Evolutionary conservation across 2,329 filamentous ascomycete species (phyloP), one percentile per base, ranked within the genome.

Genomic region (Sporothrix schenckii): DNA sequence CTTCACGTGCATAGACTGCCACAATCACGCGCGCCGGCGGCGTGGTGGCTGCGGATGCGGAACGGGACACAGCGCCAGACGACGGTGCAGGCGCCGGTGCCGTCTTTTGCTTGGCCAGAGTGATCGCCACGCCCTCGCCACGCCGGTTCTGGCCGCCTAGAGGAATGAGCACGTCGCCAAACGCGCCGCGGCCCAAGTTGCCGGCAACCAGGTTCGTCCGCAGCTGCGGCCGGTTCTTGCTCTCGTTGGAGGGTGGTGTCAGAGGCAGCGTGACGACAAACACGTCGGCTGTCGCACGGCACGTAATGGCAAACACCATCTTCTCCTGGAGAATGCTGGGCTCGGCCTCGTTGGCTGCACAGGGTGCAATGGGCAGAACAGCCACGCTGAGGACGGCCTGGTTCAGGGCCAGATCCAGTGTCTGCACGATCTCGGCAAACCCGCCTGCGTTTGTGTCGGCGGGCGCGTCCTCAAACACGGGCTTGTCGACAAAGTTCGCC

Each of bases 261-360:
- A 90, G 80, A 0, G 88, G 88, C 3, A 90, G 75, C 0, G 86
- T 87, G 39, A 90, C 80, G 14, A 90, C 78, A 72, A 85, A 88
- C 54, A 86, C 80, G 56, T 87, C 84, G 67, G 83, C 84, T 27
- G 84, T 87, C 4, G 85, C 83, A 74, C 70, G 70, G 63, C 87
- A 89, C 1, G 87, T 84, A 3, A 88, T 85, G 0, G 86, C 83
- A 75, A 90, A 89, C 0, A 89, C 83, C 74, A 90, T 87, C 76
- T 83, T 85, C 72, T 87, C 82, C 68, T 83, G 84, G 16, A 90
- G 77, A 7, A 87, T 77, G 66, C 81, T 82, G 11, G 80, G 80
- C 30, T 80, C 83, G 71, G 83, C 83, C 69, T 88, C 86, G 39
- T 84, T 82, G 30, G 84, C 80, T 0, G 82, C 74, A 69, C 82